Evolutionary conservation across 2,329 filamentous ascomycete species (phyloP), one percentile per base, ranked within the genome.

Genomic region (Metarhizium sp.): DNA sequence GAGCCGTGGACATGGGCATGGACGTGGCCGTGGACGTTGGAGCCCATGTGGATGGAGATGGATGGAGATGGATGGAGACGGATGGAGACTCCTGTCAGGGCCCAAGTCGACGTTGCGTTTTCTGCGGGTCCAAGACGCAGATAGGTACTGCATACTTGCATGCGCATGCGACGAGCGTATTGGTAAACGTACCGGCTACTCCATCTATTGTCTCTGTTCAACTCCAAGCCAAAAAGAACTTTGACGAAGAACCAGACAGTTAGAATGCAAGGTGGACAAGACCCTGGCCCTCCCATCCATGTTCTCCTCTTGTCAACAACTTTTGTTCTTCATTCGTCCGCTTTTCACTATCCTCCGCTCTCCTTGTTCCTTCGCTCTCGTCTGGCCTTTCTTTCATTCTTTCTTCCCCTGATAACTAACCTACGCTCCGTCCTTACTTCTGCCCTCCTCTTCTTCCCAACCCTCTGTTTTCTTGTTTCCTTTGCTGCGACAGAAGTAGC

Each of bases 401-500:
- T 52, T 47, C 34, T 46, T 38, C 32, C 49, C 14, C 49, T 4
- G 14, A 7, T 32, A 13, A 32, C 32, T 13, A 32, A 25, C 38
- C 36, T 13, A 18, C 13, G 38, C 30, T 48, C n/a, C 54, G 25
- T 34, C 45, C 14, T 8, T 29, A 18, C 29, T 34, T 46, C 13
- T 30, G 16, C 14, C 25, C 10, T 14, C 16, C 18, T 50, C 25
- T 6, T 20, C 25, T 14, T 20, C 16, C 25, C 6, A 45, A 16
- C 5, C 11, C 20, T 30, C 25, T 4, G 20, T 8, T 48, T 43
- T 30, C 16, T 47, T 50, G 47, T 38, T 55, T 10, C 52, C 49
- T 52, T 50, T n/a, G 11, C 20, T 42, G 55, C 50, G 52, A 50
- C 40, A 50, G 52, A 52, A 52, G 52, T 47, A 50, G 52, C 40